Conservation (phyloP, 2,329 filamentous ascomycete species). For the Keithomyces neogunnii region DNA sequence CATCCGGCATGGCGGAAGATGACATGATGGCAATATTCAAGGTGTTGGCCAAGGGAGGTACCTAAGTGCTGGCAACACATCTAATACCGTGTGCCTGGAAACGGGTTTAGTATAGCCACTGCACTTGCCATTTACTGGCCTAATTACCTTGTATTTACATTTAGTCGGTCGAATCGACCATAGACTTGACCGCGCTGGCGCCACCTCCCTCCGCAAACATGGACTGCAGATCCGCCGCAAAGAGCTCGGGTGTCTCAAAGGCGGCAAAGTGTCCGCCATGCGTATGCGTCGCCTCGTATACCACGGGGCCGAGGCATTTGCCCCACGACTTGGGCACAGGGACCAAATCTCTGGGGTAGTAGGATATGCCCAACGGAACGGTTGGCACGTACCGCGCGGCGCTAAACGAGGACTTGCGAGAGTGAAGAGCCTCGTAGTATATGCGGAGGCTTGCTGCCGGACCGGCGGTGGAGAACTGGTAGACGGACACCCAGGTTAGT, state of each 20-base stretch:
- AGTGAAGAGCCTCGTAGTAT: conserved; percentile 59
- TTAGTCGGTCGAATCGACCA: too few species aligned
- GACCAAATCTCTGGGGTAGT: conserved; percentile 50
- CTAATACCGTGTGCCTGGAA: too few species aligned
- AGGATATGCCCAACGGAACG: conserved; percentile 37
- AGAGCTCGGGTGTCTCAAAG: conserved; percentile 44
- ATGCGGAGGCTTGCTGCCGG: conserved; percentile 60
- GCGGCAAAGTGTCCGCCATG: conserved; percentile 55
- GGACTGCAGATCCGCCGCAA: conserved; percentile 42
- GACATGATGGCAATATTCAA: conserved; percentile 21
- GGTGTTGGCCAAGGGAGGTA: not conserved
- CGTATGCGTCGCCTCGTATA: conserved; percentile 42
- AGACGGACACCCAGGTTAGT: conserved; percentile 65
- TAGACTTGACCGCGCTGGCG: not conserved
- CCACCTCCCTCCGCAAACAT: conserved; percentile 39
- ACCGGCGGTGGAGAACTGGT: conserved; percentile 61
- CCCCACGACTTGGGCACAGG: conserved; percentile 48
- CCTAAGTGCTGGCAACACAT: too few species aligned
- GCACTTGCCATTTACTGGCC: too few species aligned
- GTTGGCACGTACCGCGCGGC: conserved; percentile 19
- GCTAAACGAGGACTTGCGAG: conserved; percentile 8
- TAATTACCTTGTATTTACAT: too few species aligned
- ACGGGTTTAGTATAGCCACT: too few species aligned
- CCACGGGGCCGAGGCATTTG: conserved; percentile 50
- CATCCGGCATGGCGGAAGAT: conserved; percentile 14